Evolutionary conservation across 306 rosid species (phyloP).

Genomic region (Heteromeles arbutifolia): DNA sequence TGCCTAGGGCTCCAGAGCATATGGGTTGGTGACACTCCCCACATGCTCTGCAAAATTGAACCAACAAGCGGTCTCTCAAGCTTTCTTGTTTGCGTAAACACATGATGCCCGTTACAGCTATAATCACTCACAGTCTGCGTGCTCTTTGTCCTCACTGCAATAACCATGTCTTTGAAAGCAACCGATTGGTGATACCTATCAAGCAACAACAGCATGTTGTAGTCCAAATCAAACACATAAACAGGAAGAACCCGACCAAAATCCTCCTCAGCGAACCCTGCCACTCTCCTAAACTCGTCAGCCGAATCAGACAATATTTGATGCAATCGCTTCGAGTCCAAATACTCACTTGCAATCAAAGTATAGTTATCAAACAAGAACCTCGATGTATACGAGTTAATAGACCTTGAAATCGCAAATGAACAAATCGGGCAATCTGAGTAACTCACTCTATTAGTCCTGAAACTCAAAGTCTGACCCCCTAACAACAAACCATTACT

Average conservation of each 20-base stretch:
- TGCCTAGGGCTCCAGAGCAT: slow-evolving; percentile 80
- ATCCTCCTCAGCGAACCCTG: slow-evolving; percentile 61
- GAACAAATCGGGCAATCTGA: slow-evolving; percentile 58
- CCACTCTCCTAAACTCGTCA: slow-evolving; percentile 58
- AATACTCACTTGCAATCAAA: slow-evolving; percentile 86
- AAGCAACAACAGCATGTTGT: slow-evolving; percentile 40
- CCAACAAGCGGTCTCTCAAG: slow-evolving; percentile 91
- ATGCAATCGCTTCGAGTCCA: slow-evolving; percentile 87
- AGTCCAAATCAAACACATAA: slow-evolving; percentile 82
- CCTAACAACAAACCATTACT: slow-evolving; percentile 53
- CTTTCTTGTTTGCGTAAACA: slow-evolving; percentile 61
- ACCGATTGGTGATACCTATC: slow-evolving; percentile 91
- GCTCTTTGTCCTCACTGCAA: slow-evolving; percentile 81
- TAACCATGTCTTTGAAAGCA: slow-evolving; percentile 90
- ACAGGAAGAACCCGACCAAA: slow-evolving; percentile 72
- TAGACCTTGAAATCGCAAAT: slow-evolving; percentile 63
- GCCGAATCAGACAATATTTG: slow-evolving; percentile 67
- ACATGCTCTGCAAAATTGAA: slow-evolving; percentile 91
- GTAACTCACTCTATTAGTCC: slow-evolving; percentile 38
- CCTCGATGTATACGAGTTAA: slow-evolving; percentile 77
- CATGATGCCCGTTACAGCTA: slow-evolving; percentile 78
- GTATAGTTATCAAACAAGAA: slow-evolving; percentile 84
- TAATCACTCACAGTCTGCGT: slow-evolving; percentile 91
- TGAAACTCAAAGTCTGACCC: slow-evolving; percentile 64
- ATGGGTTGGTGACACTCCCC: slow-evolving; percentile 97